These are phyloP conservation scores for Copromyces sp. DNA, from an alignment of 495 filamentous ascomycete genomes.

Conservation along the genomic window DNA sequence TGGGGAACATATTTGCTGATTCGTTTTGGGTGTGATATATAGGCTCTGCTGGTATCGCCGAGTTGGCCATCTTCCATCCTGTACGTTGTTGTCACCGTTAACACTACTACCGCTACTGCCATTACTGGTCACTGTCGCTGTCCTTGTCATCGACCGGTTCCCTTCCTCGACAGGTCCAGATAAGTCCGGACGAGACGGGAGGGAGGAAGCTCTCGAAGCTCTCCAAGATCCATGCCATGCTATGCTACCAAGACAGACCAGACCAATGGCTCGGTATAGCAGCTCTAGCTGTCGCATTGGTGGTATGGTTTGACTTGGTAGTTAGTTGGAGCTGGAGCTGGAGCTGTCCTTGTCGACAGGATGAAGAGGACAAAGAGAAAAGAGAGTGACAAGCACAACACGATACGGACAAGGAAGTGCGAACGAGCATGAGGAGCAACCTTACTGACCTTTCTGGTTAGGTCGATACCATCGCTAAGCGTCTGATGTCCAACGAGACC, in stretches of 20 bases:
- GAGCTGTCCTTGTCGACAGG: neutral
- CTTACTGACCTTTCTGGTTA: slow-evolving; percentile 27
- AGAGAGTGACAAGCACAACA: neutral
- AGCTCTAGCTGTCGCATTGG: neutral
- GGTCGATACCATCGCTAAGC: slow-evolving; percentile 98
- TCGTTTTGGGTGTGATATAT: neutral
- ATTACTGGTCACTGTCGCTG: neutral
- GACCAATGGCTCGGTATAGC: slow-evolving; percentile 5
- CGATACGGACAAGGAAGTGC: neutral
- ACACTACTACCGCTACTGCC: neutral
- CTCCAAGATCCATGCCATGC: neutral
- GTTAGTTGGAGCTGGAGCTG: neutral
- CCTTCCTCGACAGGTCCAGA: neutral
- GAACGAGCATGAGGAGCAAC: neutral
- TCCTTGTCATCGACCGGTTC: neutral
- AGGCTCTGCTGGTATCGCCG: slow-evolving; percentile 93
- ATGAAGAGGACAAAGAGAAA: neutral
- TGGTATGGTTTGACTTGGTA: neutral
- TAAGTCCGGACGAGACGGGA: too few relatives aligned
- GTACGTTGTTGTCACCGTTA: slow-evolving; percentile 37
- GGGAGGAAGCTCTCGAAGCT: neutral
- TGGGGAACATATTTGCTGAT: slow-evolving; percentile 3
- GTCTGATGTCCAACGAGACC: slow-evolving; percentile 96
- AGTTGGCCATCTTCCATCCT: slow-evolving; percentile 93
- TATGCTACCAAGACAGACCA: slow-evolving; percentile 4